Conservation (phyloP, 2,329 filamentous ascomycete genomes). For the Paecilomyces dactylethromorphus region DNA sequence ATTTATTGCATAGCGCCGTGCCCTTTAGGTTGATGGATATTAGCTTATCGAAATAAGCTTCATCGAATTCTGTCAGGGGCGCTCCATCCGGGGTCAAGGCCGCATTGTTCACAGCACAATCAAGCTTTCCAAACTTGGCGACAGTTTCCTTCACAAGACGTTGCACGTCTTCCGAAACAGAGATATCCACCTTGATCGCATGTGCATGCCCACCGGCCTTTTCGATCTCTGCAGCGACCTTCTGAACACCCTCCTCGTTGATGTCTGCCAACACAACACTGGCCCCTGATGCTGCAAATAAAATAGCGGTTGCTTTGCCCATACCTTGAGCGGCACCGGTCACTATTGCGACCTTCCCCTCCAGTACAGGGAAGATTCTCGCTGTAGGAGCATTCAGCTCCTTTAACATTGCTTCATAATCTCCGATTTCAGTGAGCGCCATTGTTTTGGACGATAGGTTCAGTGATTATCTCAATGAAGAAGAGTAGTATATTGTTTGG, state of each 20-base stretch:
- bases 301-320: conserved; percentile 20
- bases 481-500: background rate
- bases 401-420: background rate
- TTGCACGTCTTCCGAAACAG: conserved; percentile 20
- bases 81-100: conserved; percentile 18
- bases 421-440: background rate
- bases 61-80: conserved; percentile 27
- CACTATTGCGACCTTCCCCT: conserved; percentile 9
- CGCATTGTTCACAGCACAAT: conserved; percentile 41
- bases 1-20: conserved; percentile 35
- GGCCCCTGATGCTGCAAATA: conserved; percentile 75
- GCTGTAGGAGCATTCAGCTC: background rate
- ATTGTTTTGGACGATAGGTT: background rate
- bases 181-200: conserved; percentile 21
- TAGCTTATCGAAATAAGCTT: conserved; percentile 30
- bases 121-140: conserved; percentile 27
- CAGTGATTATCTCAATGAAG: background rate
- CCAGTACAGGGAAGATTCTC: conserved; percentile 1
- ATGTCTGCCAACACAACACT: conserved; percentile 76
- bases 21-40: conserved; percentile 36
- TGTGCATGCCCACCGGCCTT: conserved; percentile 12
- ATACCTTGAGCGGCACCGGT: conserved; percentile 24
- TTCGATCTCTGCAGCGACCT: background rate
- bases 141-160: conserved; percentile 25
- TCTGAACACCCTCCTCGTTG: conserved; percentile 40